Base-by-base conservation (phyloP, 139 green algal species). In the Trebouxia sp. region DNA sequence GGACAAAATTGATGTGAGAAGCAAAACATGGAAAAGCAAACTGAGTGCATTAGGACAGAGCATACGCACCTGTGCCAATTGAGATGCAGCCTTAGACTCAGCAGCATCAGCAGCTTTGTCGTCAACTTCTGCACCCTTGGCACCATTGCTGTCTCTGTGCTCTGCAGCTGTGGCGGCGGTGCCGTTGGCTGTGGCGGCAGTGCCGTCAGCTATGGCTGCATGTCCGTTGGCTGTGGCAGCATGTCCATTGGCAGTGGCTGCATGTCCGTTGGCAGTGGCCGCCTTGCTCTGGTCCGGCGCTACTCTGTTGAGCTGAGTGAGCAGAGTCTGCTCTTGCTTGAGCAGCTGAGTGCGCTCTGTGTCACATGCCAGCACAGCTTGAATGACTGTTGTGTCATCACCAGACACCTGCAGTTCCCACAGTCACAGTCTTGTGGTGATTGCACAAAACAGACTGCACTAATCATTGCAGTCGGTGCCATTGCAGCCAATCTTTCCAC, bases 281-380 rank as follows among this genome's bases (percentile, higher is more conserved):
- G 53, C 30, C 5, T 80, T n/a, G n/a, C 41, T 75, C 43, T 41
- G 56, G 41, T 65, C 26, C 43, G 66, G 65, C 20, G 65, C 38
- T 66, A 20, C 45, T 45, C 6, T 80, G 26, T 72, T 66, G 22
- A 53, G 42, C 37, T 80, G 62, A 14, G 22, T 75, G 82, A 94
- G 79, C 8, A 97, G 88, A 41, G 84, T 47, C 28, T 76, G 72
- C 88, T 97, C 91, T 84, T 96, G 90, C 41, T 76, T 76, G 41
- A 98, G 84, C 79, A 98, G 87, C 41, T 85, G 58, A 3, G 76
- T 80, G 7, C 94, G 89, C 89, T 98, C 94, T 17, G 83, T 78
- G 65, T 98, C 93, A 82, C 90, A 95, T 12, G 85, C 80, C 66
- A 97, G 85, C 65, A 97, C 92, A 12, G 88, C 81, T 76, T 92